Percentiles rank a stretch among this genome's conserved stretches.
These are phyloP conservation scores for Apostasia ramifera DNA, from an alignment of 106 monocot genomes.

Conservation along the genomic window DNA sequence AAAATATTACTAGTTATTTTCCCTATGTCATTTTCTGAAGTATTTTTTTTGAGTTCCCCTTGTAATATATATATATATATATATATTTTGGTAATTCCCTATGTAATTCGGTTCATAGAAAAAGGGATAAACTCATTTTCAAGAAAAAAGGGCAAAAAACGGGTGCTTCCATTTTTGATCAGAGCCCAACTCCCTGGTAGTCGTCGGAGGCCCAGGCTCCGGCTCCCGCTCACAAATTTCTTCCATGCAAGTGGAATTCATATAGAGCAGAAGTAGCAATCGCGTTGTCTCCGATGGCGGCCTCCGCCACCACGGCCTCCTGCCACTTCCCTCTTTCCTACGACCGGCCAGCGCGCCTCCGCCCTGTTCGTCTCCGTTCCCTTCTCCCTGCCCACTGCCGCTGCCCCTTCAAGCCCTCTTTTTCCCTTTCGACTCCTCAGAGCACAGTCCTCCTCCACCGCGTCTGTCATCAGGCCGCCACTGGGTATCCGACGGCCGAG, in stretches of 20 bases:
- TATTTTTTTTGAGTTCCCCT: too few species aligned
- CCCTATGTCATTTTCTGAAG: too few species aligned
- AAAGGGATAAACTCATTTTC: too few species aligned
- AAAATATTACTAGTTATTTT: neutral
- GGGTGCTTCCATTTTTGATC: neutral
- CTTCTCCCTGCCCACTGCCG: neutral
- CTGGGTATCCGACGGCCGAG: slow-evolving; percentile 1
- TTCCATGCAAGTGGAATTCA: too few species aligned
- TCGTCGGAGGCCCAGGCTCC: too few species aligned
- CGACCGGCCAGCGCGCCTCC: neutral
- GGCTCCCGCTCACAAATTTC: too few species aligned
- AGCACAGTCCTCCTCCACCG: slow-evolving; percentile 4
- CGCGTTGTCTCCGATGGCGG: neutral
- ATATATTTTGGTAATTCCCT: too few species aligned
- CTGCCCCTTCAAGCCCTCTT: neutral
- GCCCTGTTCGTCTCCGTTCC: neutral
- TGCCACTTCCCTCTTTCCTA: neutral
- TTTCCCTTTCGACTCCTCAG: neutral
- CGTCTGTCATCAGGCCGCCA: slow-evolving; percentile 8
- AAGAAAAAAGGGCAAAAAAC: neutral
- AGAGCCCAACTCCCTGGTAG: too few species aligned
- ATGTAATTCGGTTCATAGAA: too few species aligned
- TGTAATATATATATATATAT: too few species aligned
- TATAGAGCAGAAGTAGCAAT: too few species aligned
- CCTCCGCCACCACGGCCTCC: neutral